These are phyloP conservation scores for Neocatenulostroma microsporum DNA, from an alignment of 2,329 filamentous ascomycete genomes.

Conservation along the genomic window DNA sequence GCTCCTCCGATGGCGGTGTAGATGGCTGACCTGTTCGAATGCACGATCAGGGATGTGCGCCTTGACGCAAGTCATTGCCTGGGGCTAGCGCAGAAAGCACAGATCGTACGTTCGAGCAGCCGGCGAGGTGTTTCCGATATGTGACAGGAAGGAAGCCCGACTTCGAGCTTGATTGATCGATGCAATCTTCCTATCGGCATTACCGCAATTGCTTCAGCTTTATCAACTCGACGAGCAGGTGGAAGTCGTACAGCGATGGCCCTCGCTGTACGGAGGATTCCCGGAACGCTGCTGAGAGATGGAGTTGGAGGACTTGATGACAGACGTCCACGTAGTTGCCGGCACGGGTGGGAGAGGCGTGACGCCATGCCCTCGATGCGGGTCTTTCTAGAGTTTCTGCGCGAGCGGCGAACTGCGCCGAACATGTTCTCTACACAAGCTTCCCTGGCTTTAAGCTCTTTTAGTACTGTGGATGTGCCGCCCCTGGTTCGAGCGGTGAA, in stretches of 20 bases:
- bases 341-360: background rate
- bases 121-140: conserved; percentile 4
- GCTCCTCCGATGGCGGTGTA: conserved; percentile 92
- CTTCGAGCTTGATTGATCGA: conserved; percentile 6
- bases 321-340: conserved; percentile 2
- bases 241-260: background rate
- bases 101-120: conserved; percentile 18
- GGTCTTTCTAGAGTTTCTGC: conserved; percentile 4
- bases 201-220: background rate
- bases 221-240: background rate
- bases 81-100: conserved; percentile 16
- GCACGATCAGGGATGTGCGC: conserved; percentile 19
- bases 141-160: background rate
- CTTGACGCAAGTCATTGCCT: conserved; percentile 23
- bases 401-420: conserved; percentile 11
- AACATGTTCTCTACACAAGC: conserved; percentile 11
- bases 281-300: background rate
- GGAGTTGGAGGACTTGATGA: conserved; percentile 3
- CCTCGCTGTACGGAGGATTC: background rate
- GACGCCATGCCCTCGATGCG: background rate
- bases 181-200: background rate
- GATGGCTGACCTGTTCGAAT: conserved; percentile 80
- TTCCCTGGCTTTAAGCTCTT: background rate
- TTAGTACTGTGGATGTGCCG: no score
- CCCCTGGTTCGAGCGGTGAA: conserved; percentile 15